phyloP scores from a whole-genome alignment of 176 grass and related monocot species.

The Oryza brachyantha region DNA sequence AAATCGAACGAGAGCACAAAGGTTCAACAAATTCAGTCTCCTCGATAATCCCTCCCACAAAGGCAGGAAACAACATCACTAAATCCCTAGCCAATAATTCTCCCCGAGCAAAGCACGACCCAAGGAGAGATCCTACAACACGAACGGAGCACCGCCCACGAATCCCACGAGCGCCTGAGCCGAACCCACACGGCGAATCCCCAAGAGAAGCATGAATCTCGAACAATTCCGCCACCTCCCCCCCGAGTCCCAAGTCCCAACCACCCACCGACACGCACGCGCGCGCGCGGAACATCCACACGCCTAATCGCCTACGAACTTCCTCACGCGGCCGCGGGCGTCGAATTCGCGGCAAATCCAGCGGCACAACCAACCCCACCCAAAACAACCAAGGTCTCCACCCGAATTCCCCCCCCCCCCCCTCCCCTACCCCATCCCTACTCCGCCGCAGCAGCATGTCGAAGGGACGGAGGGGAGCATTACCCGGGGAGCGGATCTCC shows the following conservation, averaged over 20 bases:
- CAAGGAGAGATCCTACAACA: neutral
- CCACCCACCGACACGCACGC: neutral
- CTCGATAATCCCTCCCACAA: neutral
- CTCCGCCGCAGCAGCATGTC: no score
- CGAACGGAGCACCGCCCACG: neutral
- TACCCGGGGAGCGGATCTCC: no score
- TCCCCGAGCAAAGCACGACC: neutral
- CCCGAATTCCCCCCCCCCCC: no score
- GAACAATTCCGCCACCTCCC: neutral
- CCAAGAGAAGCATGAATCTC: neutral
- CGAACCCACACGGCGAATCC: neutral
- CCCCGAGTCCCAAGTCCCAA: neutral
- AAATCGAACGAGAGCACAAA: neutral
- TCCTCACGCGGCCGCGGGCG: neutral
- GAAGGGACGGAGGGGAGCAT: no score
- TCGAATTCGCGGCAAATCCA: conserved; percentile 5
- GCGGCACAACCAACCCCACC: no score
- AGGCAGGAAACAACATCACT: neutral
- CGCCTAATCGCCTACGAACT: neutral
- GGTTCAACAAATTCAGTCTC: neutral
- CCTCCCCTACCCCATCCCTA: no score
- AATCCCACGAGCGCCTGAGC: neutral
- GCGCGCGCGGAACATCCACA: no score
- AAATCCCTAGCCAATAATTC: neutral
- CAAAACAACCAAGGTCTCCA: no score